phyloP scores from a whole-genome alignment of 2,329 filamentous ascomycete genomes.

The Tolypocladium endophyticum region DNA sequence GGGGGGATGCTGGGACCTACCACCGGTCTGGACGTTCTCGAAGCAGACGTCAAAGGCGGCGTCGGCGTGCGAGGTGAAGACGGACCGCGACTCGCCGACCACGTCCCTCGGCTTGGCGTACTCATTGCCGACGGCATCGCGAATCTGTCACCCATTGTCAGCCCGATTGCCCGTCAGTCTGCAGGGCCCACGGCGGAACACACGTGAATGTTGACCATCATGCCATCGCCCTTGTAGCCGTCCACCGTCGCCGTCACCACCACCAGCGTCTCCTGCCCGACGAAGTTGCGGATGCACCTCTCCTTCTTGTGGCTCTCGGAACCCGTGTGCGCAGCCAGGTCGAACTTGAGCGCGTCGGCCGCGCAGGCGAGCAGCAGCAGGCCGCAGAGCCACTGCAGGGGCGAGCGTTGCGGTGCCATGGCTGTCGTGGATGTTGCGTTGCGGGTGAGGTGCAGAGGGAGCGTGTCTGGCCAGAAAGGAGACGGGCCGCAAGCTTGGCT shows the following conservation, averaged over 20 bases:
- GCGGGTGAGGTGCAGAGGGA: neutral
- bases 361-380: slow-evolving; percentile 44
- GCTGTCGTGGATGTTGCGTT: slow-evolving; percentile 3
- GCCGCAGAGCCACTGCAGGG: slow-evolving; percentile 50
- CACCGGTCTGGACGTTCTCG: slow-evolving; percentile 65
- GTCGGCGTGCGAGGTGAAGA: slow-evolving; percentile 87
- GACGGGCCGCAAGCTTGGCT: neutral
- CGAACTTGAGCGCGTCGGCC: slow-evolving; percentile 77
- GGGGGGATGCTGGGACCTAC: slow-evolving; percentile 38
- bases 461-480: slow-evolving; percentile 5
- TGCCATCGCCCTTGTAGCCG: slow-evolving; percentile 83
- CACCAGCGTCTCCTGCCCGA: slow-evolving; percentile 81
- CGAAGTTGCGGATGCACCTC: slow-evolving; percentile 95
- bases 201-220: slow-evolving; percentile 90
- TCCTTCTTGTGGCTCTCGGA: slow-evolving; percentile 50
- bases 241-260: slow-evolving; percentile 86
- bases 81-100: slow-evolving; percentile 81
- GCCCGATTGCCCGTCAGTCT: neutral
- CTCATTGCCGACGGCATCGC: slow-evolving; percentile 90
- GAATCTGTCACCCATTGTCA: slow-evolving; percentile 54
- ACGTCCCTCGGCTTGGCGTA: slow-evolving; percentile 88
- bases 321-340: slow-evolving; percentile 59
- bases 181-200: slow-evolving; percentile 16
- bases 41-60: slow-evolving; percentile 95
- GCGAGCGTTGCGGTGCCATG: slow-evolving; percentile 40